Percentiles rank a stretch among this genome's conserved stretches.
These are phyloP conservation scores for Dalbergia cochinchinensis DNA, from an alignment of 306 rosid species.

Conservation along the genomic window DNA sequence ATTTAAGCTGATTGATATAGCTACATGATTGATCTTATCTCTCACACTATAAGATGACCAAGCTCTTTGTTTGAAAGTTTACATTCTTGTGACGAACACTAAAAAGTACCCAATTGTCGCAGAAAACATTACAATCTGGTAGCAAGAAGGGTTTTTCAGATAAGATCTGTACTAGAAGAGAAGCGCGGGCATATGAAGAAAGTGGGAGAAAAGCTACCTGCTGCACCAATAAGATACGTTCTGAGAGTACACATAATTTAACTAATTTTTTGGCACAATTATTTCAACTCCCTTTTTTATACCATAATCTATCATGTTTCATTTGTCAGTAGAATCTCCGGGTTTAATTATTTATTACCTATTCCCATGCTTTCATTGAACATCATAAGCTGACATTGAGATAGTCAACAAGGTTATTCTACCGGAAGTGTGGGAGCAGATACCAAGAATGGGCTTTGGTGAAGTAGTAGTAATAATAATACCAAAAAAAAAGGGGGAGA, in stretches of 20 bases:
- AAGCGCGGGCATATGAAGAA: not conserved
- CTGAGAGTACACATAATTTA: slow-evolving; percentile 2
- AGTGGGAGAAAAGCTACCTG: slow-evolving; percentile 21
- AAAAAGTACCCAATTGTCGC: not conserved
- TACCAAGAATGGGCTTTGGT: slow-evolving; percentile 41
- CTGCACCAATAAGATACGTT: slow-evolving; percentile 14
- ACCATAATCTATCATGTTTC: slow-evolving; percentile 45
- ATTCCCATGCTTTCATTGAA: slow-evolving; percentile 37
- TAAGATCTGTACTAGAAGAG: not conserved
- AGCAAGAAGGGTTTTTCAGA: not conserved
- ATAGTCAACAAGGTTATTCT: slow-evolving; percentile 44
- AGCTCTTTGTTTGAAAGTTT: not conserved
- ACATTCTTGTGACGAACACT: slow-evolving; percentile 23
- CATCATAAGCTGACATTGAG: not conserved
- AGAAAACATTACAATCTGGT: not conserved
- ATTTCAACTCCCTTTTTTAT: slow-evolving; percentile 4
- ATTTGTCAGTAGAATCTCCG: slow-evolving; percentile 48
- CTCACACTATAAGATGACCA: not conserved
- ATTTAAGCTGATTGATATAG: too few species aligned
- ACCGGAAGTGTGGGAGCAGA: slow-evolving; percentile 50
- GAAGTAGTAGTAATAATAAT: not conserved
- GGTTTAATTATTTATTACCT: not conserved
- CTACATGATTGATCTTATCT: too few species aligned
- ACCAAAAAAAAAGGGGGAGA: slow-evolving; percentile 10
- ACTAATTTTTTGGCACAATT: slow-evolving; percentile 21